Conservation (phyloP, 805 yeast genomes). For the Hanseniaspora jakobsenii region DNA sequence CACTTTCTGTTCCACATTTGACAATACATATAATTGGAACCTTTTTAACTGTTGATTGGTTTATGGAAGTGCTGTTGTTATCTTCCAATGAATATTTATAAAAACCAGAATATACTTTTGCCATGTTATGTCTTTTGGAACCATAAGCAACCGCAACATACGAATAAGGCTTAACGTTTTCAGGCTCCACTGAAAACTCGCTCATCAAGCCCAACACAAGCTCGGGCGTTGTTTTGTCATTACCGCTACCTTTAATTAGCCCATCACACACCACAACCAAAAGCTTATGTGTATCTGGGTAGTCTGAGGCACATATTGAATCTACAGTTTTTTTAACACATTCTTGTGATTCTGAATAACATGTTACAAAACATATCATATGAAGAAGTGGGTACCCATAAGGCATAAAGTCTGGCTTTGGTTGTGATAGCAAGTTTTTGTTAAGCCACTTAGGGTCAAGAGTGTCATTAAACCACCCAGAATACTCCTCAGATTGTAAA, state of each 20-base stretch:
- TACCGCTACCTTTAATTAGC: conserved; percentile 86
- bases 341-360: conserved; percentile 84
- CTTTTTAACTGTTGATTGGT: conserved; percentile 56
- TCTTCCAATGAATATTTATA: conserved; percentile 49
- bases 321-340: conserved; percentile 83
- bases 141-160: conserved; percentile 96
- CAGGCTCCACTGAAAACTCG: conserved; percentile 56
- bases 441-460: conserved; percentile 51
- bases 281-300: conserved; percentile 88
- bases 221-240: conserved; percentile 78
- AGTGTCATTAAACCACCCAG: conserved; percentile 29
- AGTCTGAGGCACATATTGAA: conserved; percentile 87
- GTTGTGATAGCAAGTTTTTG: conserved; percentile 79
- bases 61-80: conserved; percentile 58
- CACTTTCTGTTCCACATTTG: conserved; percentile 80
- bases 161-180: conserved; percentile 68
- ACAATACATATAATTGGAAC: conserved; percentile 70
- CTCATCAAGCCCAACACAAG: conserved; percentile 79
- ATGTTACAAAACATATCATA: conserved; percentile 67
- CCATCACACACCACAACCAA: conserved; percentile 87
- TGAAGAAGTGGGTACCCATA: conserved; percentile 70
- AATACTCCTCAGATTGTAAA: not conserved
- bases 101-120: conserved; percentile 89
- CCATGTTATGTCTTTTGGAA: conserved; percentile 91
- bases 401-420: conserved; percentile 81